Evolutionary conservation across 345 rosid genomes (phyloP).

Genomic region (Aquilaria yunnanensis): DNA sequence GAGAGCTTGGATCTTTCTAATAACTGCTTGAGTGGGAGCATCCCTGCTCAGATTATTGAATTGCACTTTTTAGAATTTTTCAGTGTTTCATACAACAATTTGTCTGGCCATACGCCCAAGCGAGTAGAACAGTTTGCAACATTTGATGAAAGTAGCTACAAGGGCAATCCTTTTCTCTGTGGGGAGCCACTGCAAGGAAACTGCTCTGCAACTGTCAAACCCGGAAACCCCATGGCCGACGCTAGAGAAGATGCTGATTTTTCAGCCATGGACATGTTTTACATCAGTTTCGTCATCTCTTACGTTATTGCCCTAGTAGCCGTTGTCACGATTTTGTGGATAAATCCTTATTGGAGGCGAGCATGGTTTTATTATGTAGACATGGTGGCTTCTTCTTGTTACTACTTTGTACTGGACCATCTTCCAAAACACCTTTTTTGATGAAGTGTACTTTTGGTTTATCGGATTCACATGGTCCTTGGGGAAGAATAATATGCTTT

Average conservation of each 20-base stretch:
- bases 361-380: neutral
- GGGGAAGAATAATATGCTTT: too few relatives aligned
- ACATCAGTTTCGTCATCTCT: neutral
- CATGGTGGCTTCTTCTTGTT: neutral
- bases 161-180: constrained; percentile 2
- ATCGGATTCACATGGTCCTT: too few relatives aligned
- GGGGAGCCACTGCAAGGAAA: neutral
- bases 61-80: too few relatives aligned
- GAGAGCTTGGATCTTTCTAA: too few relatives aligned
- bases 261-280: neutral
- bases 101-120: too few relatives aligned
- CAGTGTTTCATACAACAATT: too few relatives aligned
- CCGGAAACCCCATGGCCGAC: neutral
- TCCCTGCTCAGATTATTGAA: too few relatives aligned
- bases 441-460: too few relatives aligned
- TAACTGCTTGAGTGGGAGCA: too few relatives aligned
- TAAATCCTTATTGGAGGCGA: constrained; percentile 8
- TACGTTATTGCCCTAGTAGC: neutral
- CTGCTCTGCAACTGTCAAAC: neutral
- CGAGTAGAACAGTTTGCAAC: constrained; percentile 5
- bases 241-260: neutral
- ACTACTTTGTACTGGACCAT: neutral
- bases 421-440: neutral
- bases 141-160: constrained; percentile 7
- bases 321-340: neutral